phyloP scores from a whole-genome alignment of 495 filamentous ascomycete genomes.

The Clohesyomyces aquaticus region DNA sequence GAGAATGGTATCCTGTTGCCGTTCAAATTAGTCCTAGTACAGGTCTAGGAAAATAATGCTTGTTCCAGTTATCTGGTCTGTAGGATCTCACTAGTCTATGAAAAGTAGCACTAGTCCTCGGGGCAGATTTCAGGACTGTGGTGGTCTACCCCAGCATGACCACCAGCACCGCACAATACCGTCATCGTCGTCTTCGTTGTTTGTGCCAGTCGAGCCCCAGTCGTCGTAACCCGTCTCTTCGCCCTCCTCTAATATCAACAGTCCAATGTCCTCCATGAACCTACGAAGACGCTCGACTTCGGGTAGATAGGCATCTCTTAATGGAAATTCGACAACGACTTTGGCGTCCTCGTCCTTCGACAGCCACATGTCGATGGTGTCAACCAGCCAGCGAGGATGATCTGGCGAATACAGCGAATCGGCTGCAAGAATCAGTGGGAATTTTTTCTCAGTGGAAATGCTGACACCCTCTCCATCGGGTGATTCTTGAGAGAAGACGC shows the following conservation, averaged over 20 bases:
- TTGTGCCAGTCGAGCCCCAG: constrained; percentile 65
- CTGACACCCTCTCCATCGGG: constrained; percentile 24
- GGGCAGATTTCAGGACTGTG: too few species aligned
- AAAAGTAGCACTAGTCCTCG: too few species aligned
- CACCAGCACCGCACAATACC: constrained; percentile 68
- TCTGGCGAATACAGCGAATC: constrained; percentile 72
- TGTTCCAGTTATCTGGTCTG: too few species aligned
- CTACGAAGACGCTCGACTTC: constrained; percentile 59
- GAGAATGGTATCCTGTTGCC: too few species aligned
- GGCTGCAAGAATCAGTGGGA: constrained; percentile 67
- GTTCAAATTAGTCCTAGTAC: too few species aligned
- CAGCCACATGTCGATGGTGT: constrained; percentile 61
- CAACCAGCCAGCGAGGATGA: constrained; percentile 65
- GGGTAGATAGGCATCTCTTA: constrained; percentile 60
- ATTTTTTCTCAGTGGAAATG: constrained; percentile 42
- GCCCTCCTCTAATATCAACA: constrained; percentile 61
- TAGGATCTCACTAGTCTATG: too few species aligned
- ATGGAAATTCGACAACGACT: constrained; percentile 67
- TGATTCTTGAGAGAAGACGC: neutral
- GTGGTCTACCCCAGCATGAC: constrained; percentile 57
- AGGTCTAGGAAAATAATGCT: too few species aligned
- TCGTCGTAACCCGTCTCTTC: constrained; percentile 71
- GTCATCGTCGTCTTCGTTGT: constrained; percentile 50
- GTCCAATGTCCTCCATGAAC: constrained; percentile 57
- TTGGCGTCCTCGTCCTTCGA: constrained; percentile 52